phyloP scores from a whole-genome alignment of 2,329 filamentous ascomycete genomes.

The Aureobasidium pullulans region DNA sequence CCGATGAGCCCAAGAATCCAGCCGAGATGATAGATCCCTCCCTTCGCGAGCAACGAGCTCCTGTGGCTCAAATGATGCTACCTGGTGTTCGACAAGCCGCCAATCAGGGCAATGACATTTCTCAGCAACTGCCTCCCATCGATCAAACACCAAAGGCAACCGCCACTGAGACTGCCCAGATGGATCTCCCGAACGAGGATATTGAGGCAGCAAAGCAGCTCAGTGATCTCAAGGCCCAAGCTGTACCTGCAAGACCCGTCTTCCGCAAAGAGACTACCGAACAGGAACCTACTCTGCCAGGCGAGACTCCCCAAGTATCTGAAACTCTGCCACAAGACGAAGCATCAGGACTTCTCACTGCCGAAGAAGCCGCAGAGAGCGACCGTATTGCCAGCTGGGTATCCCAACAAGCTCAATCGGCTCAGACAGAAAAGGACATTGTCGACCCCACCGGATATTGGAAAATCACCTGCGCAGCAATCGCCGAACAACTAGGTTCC shows the following conservation, averaged over 20 bases:
- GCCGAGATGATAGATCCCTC: background rate
- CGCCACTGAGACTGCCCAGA: background rate
- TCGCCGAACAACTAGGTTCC: background rate
- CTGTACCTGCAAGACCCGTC: background rate
- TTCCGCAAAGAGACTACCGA: background rate
- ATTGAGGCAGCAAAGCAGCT: constrained; percentile 7
- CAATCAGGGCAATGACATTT: background rate
- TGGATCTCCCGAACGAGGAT: background rate
- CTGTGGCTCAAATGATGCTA: constrained; percentile 6
- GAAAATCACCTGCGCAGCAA: background rate
- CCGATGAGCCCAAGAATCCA: background rate
- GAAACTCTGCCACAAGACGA: background rate
- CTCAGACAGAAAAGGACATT: background rate
- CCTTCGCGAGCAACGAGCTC: background rate
- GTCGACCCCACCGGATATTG: background rate
- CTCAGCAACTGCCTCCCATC: background rate
- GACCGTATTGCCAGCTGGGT: constrained; percentile 6
- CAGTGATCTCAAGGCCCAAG: background rate
- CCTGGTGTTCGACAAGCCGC: background rate
- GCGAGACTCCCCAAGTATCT: too few species aligned
- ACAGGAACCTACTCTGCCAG: background rate
- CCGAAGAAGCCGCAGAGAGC: background rate
- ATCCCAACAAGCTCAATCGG: background rate
- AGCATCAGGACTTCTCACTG: background rate
- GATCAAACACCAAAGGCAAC: background rate